A percentile compares a stretch with the other conserved stretches of the same genome.
phyloP scores from a whole-genome alignment of 345 rosid species.

The Sisymbrium altissimum region DNA sequence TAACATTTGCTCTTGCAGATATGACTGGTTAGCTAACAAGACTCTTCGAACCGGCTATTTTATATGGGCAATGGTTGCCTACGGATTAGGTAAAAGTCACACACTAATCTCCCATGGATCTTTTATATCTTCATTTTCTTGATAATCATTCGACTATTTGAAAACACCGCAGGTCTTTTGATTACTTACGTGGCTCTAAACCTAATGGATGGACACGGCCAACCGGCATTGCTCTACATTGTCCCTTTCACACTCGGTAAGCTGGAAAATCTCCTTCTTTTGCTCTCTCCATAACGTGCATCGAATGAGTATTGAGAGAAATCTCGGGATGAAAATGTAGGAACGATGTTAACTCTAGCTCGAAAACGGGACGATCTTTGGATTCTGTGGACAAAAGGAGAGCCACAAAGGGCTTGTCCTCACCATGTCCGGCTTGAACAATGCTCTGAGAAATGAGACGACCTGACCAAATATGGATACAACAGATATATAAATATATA shows the following conservation, averaged over 20 bases:
- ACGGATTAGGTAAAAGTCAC: conserved; percentile 69
- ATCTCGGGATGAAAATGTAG: conserved; percentile 36
- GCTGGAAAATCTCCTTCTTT: not conserved
- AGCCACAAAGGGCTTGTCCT: conserved; percentile 72
- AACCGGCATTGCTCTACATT: conserved; percentile 89
- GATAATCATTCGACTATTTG: not conserved
- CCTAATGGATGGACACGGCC: conserved; percentile 98
- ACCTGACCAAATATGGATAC: conserved; percentile 12
- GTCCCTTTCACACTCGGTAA: conserved; percentile 96
- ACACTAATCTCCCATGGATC: not conserved
- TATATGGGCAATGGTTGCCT: conserved; percentile 91
- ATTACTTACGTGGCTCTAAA: conserved; percentile 87
- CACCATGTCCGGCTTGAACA: conserved; percentile 47
- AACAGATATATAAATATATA: not conserved
- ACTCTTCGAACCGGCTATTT: conserved; percentile 86
- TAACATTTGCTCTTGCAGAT: conserved; percentile 45
- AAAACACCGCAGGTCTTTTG: conserved; percentile 67
- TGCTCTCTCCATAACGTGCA: not conserved
- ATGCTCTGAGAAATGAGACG: conserved; percentile 25
- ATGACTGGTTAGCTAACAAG: conserved; percentile 89
- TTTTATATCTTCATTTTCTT: not conserved
- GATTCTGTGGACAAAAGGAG: conserved; percentile 79
- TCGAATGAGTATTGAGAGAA: not conserved
- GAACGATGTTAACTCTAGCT: conserved; percentile 69
- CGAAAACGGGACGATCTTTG: conserved; percentile 69